Evolutionary conservation across 129 eudicot species (phyloP), one percentile per base, ranked within the genome.

Genomic region (Heracleum sosnowskyi): DNA sequence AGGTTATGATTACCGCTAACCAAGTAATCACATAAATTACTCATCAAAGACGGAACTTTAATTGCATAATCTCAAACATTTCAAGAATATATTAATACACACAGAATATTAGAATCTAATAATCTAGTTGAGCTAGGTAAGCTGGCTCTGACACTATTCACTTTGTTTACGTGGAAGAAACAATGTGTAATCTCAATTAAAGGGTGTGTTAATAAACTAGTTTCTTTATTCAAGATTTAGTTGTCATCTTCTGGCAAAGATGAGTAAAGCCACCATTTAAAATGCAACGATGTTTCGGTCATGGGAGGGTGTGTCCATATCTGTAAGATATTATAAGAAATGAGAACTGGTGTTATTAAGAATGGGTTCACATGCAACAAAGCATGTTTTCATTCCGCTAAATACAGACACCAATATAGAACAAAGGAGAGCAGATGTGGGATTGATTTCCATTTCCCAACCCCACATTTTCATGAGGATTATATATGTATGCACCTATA

Each of bases 361-460:
- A 72, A 88, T 73, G 82, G 76, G 69, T 73, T 86, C 89, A 88
- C 91, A 85, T 85, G 89, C 85, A 75, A 79, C 76, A 78, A 44
- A 83, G 89, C 92, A 81, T 86, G 92, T 87, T 83, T 88, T 82
- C 86, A 81, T 88, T 83, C 87, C 83, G 78, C 84, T 77, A 74
- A n/a, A 42, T 73, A 82, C 78, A 84, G 77, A 73, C 36, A 41
- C 75, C 46, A 53, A 68, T 73, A 41, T 16, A 26, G 55, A 74
- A 69, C 39, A 81, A 46, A 80, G 64, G n/a, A 62, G 45, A 51
- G 47, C 4, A 72, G 76, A 72, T 20, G 62, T 40, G 66, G 20
- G 76, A 39, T 11, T 70, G 46, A 47, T 5, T 20, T 41, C 31
- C 76, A 73, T 37, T 53, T 45, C 24, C 46, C 63, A 40, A 63